Percentiles rank a stretch among this genome's conserved stretches.
Conservation (phyloP, 2,329 filamentous ascomycete species). For the Neopestalotiopsis sp. region DNA sequence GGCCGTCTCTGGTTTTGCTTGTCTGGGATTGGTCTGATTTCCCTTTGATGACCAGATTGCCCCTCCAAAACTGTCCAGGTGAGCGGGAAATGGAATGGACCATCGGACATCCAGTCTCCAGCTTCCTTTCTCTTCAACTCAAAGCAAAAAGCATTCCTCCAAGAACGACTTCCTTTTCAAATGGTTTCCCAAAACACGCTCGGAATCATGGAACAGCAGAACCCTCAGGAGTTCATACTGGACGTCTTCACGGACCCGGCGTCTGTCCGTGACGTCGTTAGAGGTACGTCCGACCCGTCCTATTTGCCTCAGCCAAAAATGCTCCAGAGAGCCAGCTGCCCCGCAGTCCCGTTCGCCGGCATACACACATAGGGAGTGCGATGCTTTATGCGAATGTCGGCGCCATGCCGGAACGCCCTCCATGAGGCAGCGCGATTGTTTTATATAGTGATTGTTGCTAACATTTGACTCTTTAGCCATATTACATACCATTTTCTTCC, state of each 20-base stretch:
- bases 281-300: constrained; percentile 64
- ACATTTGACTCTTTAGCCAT: constrained; percentile 63
- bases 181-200: constrained; percentile 20
- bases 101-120: not conserved
- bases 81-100: not conserved
- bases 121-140: constrained; percentile 2
- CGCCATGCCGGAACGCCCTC: not conserved
- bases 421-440: not conserved
- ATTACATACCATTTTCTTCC: constrained; percentile 98
- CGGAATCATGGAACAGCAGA: constrained; percentile 52
- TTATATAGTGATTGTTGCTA: not conserved
- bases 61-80: constrained; percentile 12
- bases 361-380: not conserved
- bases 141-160: not conserved
- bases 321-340: constrained; percentile 2
- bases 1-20: not conserved
- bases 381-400: not conserved
- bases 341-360: constrained; percentile 1
- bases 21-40: constrained; percentile 2
- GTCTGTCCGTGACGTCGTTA: constrained; percentile 90
- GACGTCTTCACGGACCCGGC: constrained; percentile 92
- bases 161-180: not conserved
- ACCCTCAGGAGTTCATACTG: constrained; percentile 86
- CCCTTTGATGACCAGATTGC: not conserved
- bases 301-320: constrained; percentile 14